phyloP scores from a whole-genome alignment of 2,329 filamentous ascomycete species.

The Periglandula ipomoeae region DNA sequence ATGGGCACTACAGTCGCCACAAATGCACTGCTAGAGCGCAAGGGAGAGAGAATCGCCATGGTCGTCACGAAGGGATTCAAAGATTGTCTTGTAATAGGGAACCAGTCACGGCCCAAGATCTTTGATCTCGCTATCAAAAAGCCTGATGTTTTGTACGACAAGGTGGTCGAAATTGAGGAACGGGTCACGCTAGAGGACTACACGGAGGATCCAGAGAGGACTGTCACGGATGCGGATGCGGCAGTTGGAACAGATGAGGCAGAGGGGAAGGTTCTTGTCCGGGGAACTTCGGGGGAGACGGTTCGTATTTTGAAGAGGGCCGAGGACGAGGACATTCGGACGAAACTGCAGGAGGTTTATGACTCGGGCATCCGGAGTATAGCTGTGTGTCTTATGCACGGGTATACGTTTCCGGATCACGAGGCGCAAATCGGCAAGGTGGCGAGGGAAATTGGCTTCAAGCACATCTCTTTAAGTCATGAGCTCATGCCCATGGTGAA shows the following conservation, averaged over 20 bases:
- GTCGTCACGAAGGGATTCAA: slow-evolving; percentile 65
- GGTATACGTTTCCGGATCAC: slow-evolving; percentile 55
- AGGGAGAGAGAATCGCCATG: slow-evolving; percentile 62
- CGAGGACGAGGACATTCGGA: slow-evolving; percentile 41
- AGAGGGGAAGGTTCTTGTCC: slow-evolving; percentile 49
- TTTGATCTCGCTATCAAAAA: slow-evolving; percentile 64
- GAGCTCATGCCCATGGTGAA: slow-evolving; percentile 34
- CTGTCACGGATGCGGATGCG: slow-evolving; percentile 35
- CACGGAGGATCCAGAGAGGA: slow-evolving; percentile 53
- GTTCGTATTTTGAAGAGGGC: slow-evolving; percentile 57
- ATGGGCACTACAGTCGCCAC: slow-evolving; percentile 79
- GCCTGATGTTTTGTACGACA: slow-evolving; percentile 60
- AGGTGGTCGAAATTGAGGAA: slow-evolving; percentile 66
- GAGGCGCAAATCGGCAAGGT: slow-evolving; percentile 27
- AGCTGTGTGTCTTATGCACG: slow-evolving; percentile 61
- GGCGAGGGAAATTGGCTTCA: slow-evolving; percentile 33
- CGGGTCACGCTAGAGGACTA: slow-evolving; percentile 66
- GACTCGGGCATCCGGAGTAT: slow-evolving; percentile 45
- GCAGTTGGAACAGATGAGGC: slow-evolving; percentile 38
- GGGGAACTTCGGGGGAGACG: slow-evolving; percentile 58
- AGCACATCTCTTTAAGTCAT: slow-evolving; percentile 27
- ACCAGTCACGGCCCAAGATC: slow-evolving; percentile 63
- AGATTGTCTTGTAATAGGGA: slow-evolving; percentile 63
- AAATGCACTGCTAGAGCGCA: slow-evolving; percentile 66
- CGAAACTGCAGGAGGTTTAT: slow-evolving; percentile 51